These are phyloP conservation scores for Trypanosoma cruzi DNA, from an alignment of 208 protist genomes.

Conservation along the genomic window DNA sequence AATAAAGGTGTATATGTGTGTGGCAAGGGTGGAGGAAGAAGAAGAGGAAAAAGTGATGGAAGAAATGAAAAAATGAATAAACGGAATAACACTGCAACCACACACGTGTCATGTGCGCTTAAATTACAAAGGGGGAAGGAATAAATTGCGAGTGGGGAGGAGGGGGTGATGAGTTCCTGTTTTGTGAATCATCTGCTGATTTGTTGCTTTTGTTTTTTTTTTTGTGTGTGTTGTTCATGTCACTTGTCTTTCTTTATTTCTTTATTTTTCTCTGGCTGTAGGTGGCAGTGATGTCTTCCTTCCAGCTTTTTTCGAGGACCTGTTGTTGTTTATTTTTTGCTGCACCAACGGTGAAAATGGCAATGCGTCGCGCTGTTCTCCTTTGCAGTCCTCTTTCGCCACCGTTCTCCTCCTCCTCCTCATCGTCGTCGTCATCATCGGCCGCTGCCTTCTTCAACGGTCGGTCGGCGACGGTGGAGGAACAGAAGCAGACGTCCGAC, in stretches of 20 bases:
- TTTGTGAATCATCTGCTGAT: not conserved
- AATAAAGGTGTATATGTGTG: not conserved
- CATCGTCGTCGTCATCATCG: not conserved
- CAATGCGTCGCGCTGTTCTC: conserved; percentile 8
- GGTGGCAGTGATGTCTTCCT: not conserved
- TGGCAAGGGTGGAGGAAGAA: not conserved
- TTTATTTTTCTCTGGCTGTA: not conserved
- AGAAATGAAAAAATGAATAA: not conserved
- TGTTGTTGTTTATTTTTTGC: conserved; percentile 1
- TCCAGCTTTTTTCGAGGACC: conserved; percentile 5
- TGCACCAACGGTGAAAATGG: not conserved
- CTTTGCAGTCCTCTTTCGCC: conserved; percentile 8
- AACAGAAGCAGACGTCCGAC: not conserved
- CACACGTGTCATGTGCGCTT: not conserved
- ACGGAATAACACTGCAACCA: not conserved
- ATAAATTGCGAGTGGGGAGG: not conserved
- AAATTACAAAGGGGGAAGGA: not conserved
- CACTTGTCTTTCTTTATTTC: no score
- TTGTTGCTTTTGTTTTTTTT: not conserved
- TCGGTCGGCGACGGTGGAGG: not conserved
- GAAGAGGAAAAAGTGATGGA: not conserved
- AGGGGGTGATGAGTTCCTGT: not conserved
- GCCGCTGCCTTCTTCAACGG: not conserved
- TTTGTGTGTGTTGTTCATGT: no score
- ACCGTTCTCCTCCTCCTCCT: not conserved